These are phyloP conservation scores for Coniochaeta sp. DNA, from an alignment of 2,329 filamentous ascomycete species.

Conservation along the genomic window DNA sequence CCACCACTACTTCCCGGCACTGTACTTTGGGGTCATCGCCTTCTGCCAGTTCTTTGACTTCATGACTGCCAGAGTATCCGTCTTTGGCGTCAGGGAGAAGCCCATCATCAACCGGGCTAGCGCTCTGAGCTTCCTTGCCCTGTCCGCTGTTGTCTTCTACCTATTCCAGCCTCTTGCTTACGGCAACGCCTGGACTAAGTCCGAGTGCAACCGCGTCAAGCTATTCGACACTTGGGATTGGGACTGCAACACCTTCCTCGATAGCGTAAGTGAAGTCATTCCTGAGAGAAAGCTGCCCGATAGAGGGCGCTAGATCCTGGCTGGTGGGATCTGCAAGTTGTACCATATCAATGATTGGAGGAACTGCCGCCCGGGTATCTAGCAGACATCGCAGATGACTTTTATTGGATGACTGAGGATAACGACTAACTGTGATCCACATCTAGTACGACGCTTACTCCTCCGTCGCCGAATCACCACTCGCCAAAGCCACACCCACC, in stretches of 20 bases:
- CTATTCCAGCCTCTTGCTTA: constrained; percentile 88
- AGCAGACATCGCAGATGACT: no score
- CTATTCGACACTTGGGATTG: constrained; percentile 89
- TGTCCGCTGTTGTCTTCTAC: constrained; percentile 69
- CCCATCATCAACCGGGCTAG: constrained; percentile 69
- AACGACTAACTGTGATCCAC: not conserved
- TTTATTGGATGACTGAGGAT: no score
- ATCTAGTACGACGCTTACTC: constrained; percentile 43
- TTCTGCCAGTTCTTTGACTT: constrained; percentile 90
- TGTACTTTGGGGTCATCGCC: constrained; percentile 89
- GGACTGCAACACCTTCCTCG: constrained; percentile 92
- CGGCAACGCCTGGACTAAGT: constrained; percentile 88
- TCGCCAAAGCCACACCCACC: constrained; percentile 15
- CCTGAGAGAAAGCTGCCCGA: constrained; percentile 27
- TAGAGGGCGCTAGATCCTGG: constrained; percentile 8
- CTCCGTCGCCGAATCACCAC: constrained; percentile 16
- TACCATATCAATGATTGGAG: no score
- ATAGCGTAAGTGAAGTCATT: constrained; percentile 62
- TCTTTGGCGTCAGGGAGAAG: constrained; percentile 60
- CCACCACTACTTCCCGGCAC: constrained; percentile 95
- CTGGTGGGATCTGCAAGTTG: not conserved
- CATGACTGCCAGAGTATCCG: constrained; percentile 62
- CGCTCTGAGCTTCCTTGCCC: constrained; percentile 64
- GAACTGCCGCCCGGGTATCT: no score
- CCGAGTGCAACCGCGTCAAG: constrained; percentile 80